Evolutionary conservation across 2,329 filamentous ascomycete species (phyloP).

Genomic region (Hypoxylon sp.): DNA sequence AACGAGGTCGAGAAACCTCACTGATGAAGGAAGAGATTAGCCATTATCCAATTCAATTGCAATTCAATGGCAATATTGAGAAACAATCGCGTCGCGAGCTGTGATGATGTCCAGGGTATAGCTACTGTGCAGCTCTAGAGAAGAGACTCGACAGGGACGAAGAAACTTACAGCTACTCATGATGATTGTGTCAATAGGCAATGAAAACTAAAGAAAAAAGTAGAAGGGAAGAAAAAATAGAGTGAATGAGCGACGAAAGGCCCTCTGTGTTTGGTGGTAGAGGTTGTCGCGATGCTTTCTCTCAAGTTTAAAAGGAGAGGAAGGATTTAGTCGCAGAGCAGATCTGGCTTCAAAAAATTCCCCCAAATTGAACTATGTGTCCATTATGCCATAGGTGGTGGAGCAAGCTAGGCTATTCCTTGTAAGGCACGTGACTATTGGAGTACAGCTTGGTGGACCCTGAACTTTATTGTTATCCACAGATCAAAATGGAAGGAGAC

Average conservation of each 20-base stretch:
- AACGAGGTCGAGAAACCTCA: conserved; percentile 99
- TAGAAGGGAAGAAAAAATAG: conserved; percentile 33
- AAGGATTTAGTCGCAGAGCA: conserved; percentile 31
- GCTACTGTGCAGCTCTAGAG: not conserved
- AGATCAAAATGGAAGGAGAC: conserved; percentile 5
- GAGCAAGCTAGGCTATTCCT: conserved; percentile 26
- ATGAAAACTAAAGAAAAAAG: conserved; percentile 37
- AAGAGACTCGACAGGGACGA: conserved; percentile 2
- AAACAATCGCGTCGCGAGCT: conserved; percentile 34
- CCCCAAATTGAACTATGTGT: conserved; percentile 47
- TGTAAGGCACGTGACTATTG: conserved; percentile 27
- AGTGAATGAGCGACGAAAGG: conserved; percentile 40
- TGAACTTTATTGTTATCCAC: not conserved
- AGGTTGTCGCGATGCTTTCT: conserved; percentile 44
- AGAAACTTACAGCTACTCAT: conserved; percentile 51
- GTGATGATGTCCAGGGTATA: no score
- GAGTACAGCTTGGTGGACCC: conserved; percentile 2
- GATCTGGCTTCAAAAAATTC: conserved; percentile 47
- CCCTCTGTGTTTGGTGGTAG: conserved; percentile 38
- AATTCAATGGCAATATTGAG: conserved; percentile 9
- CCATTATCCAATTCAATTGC: conserved; percentile 33
- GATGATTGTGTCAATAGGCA: conserved; percentile 36
- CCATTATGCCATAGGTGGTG: conserved; percentile 42
- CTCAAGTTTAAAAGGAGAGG: conserved; percentile 44
- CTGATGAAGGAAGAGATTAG: conserved; percentile 58